phyloP scores from a whole-genome alignment of 192 early-diverging fungal genomes.

The Entrophospora sp. region DNA sequence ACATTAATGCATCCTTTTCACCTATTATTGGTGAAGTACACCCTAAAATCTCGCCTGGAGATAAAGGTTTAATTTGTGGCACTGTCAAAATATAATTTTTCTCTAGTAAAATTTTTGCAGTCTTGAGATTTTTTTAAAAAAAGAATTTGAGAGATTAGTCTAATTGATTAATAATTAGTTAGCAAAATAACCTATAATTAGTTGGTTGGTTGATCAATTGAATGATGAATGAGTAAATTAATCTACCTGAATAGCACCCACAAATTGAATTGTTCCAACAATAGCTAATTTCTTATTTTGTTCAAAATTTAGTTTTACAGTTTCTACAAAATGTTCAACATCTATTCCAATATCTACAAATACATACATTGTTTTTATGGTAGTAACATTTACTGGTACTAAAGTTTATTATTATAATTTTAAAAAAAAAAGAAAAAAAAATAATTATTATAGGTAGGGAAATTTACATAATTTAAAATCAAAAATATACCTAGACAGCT shows the following conservation, averaged over 20 bases:
- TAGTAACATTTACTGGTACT: slow-evolving; percentile 92
- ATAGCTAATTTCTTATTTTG: slow-evolving; percentile 63
- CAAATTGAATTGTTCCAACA: slow-evolving; percentile 94
- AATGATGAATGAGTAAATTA: too few species aligned
- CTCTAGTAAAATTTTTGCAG: slow-evolving; percentile 50
- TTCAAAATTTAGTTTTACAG: slow-evolving; percentile 80
- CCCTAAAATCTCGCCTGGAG: slow-evolving; percentile 91
- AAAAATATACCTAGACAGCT: slow-evolving; percentile 70
- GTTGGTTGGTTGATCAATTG: too few species aligned
- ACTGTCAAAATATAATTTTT: slow-evolving; percentile 60
- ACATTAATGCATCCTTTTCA: slow-evolving; percentile 71
- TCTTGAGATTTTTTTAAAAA: too few species aligned
- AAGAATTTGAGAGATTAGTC: too few species aligned
- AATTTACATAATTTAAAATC: background rate
- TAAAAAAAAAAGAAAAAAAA: background rate
- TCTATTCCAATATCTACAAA: slow-evolving; percentile 99
- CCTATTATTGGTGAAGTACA: slow-evolving; percentile 85
- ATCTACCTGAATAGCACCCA: slow-evolving; percentile 74
- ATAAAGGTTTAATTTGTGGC: slow-evolving; percentile 91
- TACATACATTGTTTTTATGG: slow-evolving; percentile 92
- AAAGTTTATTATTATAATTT: background rate
- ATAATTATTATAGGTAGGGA: background rate
- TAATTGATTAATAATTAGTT: too few species aligned
- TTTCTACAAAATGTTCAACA: slow-evolving; percentile 83
- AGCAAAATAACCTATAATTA: too few species aligned